Evolutionary conservation across 257 asterid genomes (phyloP), one percentile per base, ranked within the genome.

Genomic region (Euphrasia confusa): DNA sequence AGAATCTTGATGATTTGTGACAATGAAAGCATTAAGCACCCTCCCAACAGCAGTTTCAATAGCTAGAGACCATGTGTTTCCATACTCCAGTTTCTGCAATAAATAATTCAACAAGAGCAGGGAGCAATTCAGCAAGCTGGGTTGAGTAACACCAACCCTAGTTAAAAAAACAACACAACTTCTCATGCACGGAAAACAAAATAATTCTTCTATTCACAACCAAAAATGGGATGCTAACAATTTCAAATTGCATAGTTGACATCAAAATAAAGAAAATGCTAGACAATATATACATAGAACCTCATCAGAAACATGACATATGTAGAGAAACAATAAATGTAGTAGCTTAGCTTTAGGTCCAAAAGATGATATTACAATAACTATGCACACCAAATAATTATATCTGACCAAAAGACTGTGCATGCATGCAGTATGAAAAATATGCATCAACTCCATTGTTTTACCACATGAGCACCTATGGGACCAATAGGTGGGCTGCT

Each of bases 391-490:
- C 50, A 58, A 60, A 39, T 11, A 9, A 50, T 17, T 55, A 56
- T 14, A 42, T 7, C 47, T 48, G 65, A 30, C 40, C 4, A 57
- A 73, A 35, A 2, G 14, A 59, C 26, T 33, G 27, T 24, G 35
- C 65, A 60, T 9, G 42, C 70, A 69, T 42, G 69, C 64, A 69
- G n/a, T 52, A 53, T 30, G 10, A 18, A 57, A 48, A 48, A 68
- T 59, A 64, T 54, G 12, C 28, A 48, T 42, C 21, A 57, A 27
- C 40, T 35, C 39, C 53, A 33, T 57, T 68, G 75, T 47, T 64
- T 77, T 84, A 91, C 98, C 97, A 92, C 77, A 76, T 89, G 99
- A 60, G 88, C 84, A 26, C 99, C 99, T 58, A 92, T 74, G 45
- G 99, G 99, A 75, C 99, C 99, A 67, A 92, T 84, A 18, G 99